Evolutionary conservation across 2,329 filamentous ascomycete genomes (phyloP), one percentile per base, ranked within the genome.

Genomic region (Microdochium nivale): DNA sequence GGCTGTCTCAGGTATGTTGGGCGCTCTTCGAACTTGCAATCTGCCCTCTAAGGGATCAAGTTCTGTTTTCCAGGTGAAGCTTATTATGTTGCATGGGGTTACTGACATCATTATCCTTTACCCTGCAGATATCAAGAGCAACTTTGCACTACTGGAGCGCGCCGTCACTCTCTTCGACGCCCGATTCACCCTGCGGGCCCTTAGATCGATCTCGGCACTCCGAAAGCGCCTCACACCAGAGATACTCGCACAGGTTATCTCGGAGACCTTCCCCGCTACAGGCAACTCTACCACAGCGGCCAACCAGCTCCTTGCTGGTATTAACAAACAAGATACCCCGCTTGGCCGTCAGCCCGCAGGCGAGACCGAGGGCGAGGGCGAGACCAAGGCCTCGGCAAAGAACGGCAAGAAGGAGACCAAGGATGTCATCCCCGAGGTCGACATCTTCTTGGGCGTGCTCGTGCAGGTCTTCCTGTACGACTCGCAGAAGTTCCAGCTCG

Each of bases 151-250:
- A 58, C 80, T 99, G 65, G 91, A 96, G 65, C 87, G 90, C 64
- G 94, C 91, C 59, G 92, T 99, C 58, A 79, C 85, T 58, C 83
- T 95, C 62, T 99, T 97, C 70, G 94, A 99, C 72, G 84, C 91
- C 54, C 86, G 94, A 75, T 99, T 96, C 73, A 90, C 92, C 52
- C 86, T 99, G 57, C 84, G 94, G 66, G 94, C 94, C 55, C 81
- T 99, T 57, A 87, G 94, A 63, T 95, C 91, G 61, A 95, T 97
- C 73, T 96, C 94, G 40, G 91, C 90, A 51, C 85, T 97, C 68
- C 90, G 94, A 68, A 97, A 97, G 78, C 84, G 89, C 59, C 79
- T 96, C 60, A 88, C 86, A 14, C 81, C 88, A 53, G 88, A 92
- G 60, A 84, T 95, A 60, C 77, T 96, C 59, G 81, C 85, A 49